A percentile compares a stretch with the other conserved stretches of the same genome.
These are phyloP conservation scores for Oemleria cerasiformis DNA, from an alignment of 306 rosid genomes.

Conservation along the genomic window DNA sequence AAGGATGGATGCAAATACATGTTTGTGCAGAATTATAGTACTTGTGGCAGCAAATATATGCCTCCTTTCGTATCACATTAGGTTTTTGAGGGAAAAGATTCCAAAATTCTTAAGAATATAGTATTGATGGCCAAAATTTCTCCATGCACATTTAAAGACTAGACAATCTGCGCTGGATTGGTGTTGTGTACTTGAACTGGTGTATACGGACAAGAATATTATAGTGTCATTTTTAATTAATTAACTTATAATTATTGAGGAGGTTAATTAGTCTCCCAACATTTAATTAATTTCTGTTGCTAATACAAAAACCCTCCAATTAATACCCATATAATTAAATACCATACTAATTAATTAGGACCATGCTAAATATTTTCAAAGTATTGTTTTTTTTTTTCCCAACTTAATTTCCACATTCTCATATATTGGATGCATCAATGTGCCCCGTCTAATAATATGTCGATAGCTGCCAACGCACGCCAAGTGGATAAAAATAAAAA, in stretches of 20 bases:
- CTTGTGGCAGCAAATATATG: neutral
- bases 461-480: too few relatives aligned
- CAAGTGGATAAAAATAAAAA: too few relatives aligned
- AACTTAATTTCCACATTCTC: too few relatives aligned
- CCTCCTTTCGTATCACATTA: conserved; percentile 1
- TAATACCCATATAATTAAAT: too few relatives aligned
- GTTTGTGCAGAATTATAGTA: neutral
- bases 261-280: neutral
- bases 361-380: too few relatives aligned
- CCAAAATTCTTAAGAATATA: neutral
- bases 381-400: too few relatives aligned
- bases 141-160: neutral
- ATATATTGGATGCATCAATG: too few relatives aligned
- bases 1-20: neutral
- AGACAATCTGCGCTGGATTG: neutral
- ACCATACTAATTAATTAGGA: too few relatives aligned
- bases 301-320: too few relatives aligned
- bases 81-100: conserved; percentile 15
- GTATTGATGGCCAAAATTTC: neutral
- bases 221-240: neutral
- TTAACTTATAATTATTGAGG: neutral
- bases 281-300: too few relatives aligned
- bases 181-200: neutral
- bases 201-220: neutral
- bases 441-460: too few relatives aligned